These are phyloP conservation scores for Myxozyma mucilagina DNA, from an alignment of 805 yeast genomes.

Conservation along the genomic window DNA sequence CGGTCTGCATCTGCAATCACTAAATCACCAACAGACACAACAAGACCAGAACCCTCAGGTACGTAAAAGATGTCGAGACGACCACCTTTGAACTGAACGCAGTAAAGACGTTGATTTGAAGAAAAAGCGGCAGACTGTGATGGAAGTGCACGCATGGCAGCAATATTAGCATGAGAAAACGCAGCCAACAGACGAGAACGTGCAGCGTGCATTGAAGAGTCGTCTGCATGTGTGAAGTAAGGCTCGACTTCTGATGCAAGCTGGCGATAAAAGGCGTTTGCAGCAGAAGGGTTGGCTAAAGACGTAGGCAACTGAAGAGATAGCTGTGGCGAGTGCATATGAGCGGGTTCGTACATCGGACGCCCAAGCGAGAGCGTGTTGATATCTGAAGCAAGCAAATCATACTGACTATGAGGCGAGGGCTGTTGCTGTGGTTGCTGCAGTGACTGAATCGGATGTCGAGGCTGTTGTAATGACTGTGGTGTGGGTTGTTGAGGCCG, in stretches of 20 bases:
- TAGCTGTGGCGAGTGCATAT: not conserved
- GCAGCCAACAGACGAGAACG: not conserved
- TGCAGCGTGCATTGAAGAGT: not conserved
- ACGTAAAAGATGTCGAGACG: conserved; percentile 75
- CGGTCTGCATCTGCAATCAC: conserved; percentile 85
- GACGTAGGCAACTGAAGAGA: not conserved
- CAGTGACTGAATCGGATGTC: not conserved
- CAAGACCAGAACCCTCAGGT: conserved; percentile 45
- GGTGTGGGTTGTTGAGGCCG: not conserved
- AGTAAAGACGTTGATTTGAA: conserved; percentile 45
- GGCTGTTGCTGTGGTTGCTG: not conserved
- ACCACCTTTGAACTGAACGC: conserved; percentile 77
- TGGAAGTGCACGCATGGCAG: not conserved
- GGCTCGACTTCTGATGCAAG: conserved; percentile 20
- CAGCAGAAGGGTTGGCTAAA: conserved; percentile 14
- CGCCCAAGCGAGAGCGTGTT: not conserved
- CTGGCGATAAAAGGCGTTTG: conserved; percentile 4
- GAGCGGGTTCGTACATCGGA: not conserved
- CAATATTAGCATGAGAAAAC: not conserved
- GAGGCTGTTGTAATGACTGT: not conserved
- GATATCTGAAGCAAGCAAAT: not conserved
- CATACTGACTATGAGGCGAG: not conserved
- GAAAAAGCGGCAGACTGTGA: conserved; percentile 6
- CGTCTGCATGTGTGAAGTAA: conserved; percentile 21
- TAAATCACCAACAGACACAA: conserved; percentile 57